phyloP scores from a whole-genome alignment of 2,329 filamentous ascomycete species.

The Raffaelea ambrosiae region DNA sequence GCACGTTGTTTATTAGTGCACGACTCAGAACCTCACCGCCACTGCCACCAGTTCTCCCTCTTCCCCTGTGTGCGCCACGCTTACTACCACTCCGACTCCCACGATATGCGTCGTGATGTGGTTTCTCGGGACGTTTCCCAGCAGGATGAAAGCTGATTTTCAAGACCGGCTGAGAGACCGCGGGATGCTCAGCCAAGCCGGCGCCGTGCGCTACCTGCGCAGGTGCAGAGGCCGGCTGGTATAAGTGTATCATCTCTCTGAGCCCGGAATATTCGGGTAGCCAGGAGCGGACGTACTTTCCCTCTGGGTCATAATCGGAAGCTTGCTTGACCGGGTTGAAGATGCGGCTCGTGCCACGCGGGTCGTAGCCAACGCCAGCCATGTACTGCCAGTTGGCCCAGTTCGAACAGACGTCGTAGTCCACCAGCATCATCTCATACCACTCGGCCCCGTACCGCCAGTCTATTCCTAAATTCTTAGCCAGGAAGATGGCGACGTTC shows the following conservation, averaged over 20 bases:
- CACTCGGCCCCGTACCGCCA: constrained; percentile 69
- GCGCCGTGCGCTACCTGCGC: constrained; percentile 47
- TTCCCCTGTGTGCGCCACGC: too few relatives aligned
- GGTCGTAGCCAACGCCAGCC: constrained; percentile 72
- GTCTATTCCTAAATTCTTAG: constrained; percentile 66
- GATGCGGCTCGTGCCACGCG: constrained; percentile 59
- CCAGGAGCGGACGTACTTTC: constrained; percentile 65
- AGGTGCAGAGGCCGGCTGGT: constrained; percentile 61
- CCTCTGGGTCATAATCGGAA: constrained; percentile 65
- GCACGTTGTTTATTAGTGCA: too few relatives aligned
- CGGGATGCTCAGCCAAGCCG: constrained; percentile 48
- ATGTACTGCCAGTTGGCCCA: constrained; percentile 84
- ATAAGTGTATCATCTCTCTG: constrained; percentile 43
- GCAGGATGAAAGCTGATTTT: too few relatives aligned
- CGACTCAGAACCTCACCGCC: too few relatives aligned
- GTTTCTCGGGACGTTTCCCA: too few relatives aligned
- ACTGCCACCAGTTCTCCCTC: too few relatives aligned
- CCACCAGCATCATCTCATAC: constrained; percentile 67
- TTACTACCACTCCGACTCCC: too few relatives aligned
- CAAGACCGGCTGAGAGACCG: constrained; percentile 56
- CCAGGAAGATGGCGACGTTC: constrained; percentile 66
- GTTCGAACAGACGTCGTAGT: constrained; percentile 69
- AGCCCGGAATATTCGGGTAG: constrained; percentile 48
- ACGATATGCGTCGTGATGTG: too few relatives aligned
- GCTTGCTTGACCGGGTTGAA: constrained; percentile 80